Evolutionary conservation across 805 yeast species (phyloP), one percentile per base, ranked within the genome.

Genomic region (Starmera quercuum): DNA sequence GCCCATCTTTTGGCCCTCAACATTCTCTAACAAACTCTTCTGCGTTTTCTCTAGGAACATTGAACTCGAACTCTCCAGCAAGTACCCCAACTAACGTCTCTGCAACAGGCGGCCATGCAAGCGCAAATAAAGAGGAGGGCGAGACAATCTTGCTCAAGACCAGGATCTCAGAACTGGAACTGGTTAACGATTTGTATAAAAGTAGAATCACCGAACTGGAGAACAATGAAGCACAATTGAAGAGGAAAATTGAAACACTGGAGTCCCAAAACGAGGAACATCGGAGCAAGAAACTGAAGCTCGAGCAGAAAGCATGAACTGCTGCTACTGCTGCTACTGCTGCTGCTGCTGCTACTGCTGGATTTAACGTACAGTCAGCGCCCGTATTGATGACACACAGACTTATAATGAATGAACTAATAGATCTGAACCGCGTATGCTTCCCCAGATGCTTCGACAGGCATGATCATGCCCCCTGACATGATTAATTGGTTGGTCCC

Each of bases 101-200:
- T 10, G 19, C 35, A 8, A 16, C 22, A 15, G 27, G 15, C 9
- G 21, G 13, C 26, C 33, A 30, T 27, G 13, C 23, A 30, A 12
- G 13, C 37, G 31, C 29, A 28, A 25, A 33, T 32, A 25, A 17
- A 10, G 20, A 47, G 9, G 53, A 54, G 28, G 60, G 53, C 34
- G 66, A 61, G 24, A 47, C 58, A 15, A 61, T 62, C 22, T 63
- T 57, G 34, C 60, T 88, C 41, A 74, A 75, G 42, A 84, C 95
- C 0, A 68, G 94, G 38, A 84, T 88, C 16, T 75, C 83, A 10
- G 97, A 90, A 54, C 68, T 90, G 40, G 97, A 90, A 54, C 66
- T 88, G 28, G 95, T 90, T 26, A 88, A 87, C 48, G 97, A 88
- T 53, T 62, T 90, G 38, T 84, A 86, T 63, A 74, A 84, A 46